Evolutionary conservation across 192 early-diverging fungal species (phyloP).

Genomic region (Lunasporangiospora selenospora): DNA sequence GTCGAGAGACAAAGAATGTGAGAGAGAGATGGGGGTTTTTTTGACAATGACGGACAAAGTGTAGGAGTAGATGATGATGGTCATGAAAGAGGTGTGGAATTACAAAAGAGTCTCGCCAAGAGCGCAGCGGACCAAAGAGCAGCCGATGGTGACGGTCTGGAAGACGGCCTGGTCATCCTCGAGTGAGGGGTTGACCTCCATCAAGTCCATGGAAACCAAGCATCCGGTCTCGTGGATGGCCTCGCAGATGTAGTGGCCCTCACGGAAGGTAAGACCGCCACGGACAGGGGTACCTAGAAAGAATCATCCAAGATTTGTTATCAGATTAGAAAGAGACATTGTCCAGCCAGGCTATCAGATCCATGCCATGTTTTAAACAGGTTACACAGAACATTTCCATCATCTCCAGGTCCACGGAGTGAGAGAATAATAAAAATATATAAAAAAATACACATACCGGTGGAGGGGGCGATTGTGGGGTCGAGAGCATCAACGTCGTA

Average conservation of each 20-base stretch:
- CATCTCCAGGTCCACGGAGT: background rate
- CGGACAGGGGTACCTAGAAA: constrained; percentile 89
- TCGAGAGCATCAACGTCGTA: constrained; percentile 98
- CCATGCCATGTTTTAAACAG: too few species aligned
- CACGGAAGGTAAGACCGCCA: constrained; percentile 93
- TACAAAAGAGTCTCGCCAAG: constrained; percentile 80
- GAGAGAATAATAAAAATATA: background rate
- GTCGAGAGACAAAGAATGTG: too few species aligned
- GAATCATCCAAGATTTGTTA: too few species aligned
- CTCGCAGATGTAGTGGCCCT: constrained; percentile 98
- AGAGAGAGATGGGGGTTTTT: too few species aligned
- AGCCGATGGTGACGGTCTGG: constrained; percentile 91
- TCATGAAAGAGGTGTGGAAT: constrained; percentile 10
- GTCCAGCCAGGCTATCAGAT: too few species aligned
- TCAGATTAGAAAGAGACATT: background rate
- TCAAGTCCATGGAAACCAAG: constrained; percentile 90
- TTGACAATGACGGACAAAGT: too few species aligned
- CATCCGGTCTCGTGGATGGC: constrained; percentile 85
- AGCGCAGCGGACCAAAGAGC: constrained; percentile 84
- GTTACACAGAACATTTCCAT: too few species aligned
- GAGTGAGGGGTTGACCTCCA: constrained; percentile 93
- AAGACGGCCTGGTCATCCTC: constrained; percentile 76
- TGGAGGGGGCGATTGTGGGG: constrained; percentile 92
- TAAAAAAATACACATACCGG: constrained; percentile 44
- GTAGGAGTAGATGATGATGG: too few species aligned